Evolutionary conservation across 345 rosid species (phyloP).

Genomic region (Lumnitzera racemosa): DNA sequence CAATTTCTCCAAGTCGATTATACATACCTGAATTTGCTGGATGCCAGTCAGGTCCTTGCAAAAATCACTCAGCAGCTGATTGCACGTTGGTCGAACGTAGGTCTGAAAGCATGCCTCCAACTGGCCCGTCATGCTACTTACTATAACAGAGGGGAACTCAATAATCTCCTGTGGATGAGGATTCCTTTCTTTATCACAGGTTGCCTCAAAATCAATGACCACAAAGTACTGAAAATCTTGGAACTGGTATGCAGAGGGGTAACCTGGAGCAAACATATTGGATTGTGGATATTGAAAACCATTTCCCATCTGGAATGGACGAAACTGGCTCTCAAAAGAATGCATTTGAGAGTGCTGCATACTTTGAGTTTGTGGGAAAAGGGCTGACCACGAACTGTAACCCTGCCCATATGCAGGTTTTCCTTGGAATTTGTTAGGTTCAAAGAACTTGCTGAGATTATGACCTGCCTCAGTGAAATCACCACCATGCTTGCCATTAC

Average conservation of each 20-base stretch:
- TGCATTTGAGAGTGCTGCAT: constrained; percentile 28
- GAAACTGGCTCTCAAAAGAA: constrained; percentile 34
- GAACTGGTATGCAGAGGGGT: constrained; percentile 30
- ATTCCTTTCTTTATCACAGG: constrained; percentile 38
- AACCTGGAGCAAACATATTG: constrained; percentile 24
- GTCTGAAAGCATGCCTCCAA: constrained; percentile 43
- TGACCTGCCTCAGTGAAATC: constrained; percentile 27
- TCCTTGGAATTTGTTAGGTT: constrained; percentile 26
- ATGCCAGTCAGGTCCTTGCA: constrained; percentile 46
- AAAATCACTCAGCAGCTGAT: constrained; percentile 33
- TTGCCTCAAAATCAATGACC: constrained; percentile 45
- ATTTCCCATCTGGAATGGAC: constrained; percentile 31
- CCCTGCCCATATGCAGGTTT: constrained; percentile 34
- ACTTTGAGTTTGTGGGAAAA: constrained; percentile 35
- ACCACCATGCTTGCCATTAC: constrained; percentile 19
- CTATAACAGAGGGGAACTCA: constrained; percentile 44
- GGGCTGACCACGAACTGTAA: constrained; percentile 30
- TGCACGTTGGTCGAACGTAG: constrained; percentile 42
- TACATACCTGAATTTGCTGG: constrained; percentile 38
- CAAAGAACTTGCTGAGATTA: constrained; percentile 24
- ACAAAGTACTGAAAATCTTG: constrained; percentile 50
- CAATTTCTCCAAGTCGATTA: not conserved
- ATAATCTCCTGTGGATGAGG: constrained; percentile 50
- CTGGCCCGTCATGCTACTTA: constrained; percentile 35
- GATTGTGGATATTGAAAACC: constrained; percentile 33